phyloP scores from a whole-genome alignment of 345 rosid genomes.

The Brassica nigra region DNA sequence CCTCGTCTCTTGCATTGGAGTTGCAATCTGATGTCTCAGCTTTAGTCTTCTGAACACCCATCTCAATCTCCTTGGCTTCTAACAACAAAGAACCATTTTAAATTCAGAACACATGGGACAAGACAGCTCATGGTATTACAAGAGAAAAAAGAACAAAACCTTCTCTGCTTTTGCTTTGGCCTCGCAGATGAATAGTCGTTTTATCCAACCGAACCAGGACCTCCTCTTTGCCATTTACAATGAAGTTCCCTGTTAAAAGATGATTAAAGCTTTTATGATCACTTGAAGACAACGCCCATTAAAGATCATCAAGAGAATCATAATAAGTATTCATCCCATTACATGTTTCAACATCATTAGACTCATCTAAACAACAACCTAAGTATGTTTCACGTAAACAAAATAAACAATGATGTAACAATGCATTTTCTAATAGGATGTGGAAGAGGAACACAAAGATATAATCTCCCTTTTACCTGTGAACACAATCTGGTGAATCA shows the following conservation, averaged over 20 bases:
- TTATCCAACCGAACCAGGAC: slow-evolving; percentile 70
- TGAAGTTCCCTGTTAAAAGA: slow-evolving; percentile 13
- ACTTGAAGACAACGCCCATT: neutral
- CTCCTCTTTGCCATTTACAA: slow-evolving; percentile 60
- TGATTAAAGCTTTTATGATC: slow-evolving; percentile 1
- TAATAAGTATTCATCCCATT: neutral
- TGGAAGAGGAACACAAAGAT: neutral
- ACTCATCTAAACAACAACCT: neutral
- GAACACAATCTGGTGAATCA: slow-evolving; percentile 9
- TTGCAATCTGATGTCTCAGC: slow-evolving; percentile 53
- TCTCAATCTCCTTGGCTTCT: slow-evolving; percentile 61
- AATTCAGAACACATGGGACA: neutral
- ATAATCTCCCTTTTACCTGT: slow-evolving; percentile 25
- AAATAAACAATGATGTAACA: slow-evolving; percentile 19
- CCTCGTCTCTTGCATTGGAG: slow-evolving; percentile 40
- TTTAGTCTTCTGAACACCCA: slow-evolving; percentile 57
- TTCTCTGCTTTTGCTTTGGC: slow-evolving; percentile 54
- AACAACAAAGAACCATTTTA: neutral
- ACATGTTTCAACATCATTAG: neutral
- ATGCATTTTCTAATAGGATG: slow-evolving; percentile 7
- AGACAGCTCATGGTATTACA: neutral
- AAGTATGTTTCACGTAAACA: neutral
- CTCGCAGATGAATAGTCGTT: slow-evolving; percentile 53
- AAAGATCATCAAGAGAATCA: slow-evolving; percentile 17
- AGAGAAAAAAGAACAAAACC: slow-evolving; percentile 42